phyloP scores from a whole-genome alignment of 2,329 filamentous ascomycete species.

The Ophiostoma piceae region DNA sequence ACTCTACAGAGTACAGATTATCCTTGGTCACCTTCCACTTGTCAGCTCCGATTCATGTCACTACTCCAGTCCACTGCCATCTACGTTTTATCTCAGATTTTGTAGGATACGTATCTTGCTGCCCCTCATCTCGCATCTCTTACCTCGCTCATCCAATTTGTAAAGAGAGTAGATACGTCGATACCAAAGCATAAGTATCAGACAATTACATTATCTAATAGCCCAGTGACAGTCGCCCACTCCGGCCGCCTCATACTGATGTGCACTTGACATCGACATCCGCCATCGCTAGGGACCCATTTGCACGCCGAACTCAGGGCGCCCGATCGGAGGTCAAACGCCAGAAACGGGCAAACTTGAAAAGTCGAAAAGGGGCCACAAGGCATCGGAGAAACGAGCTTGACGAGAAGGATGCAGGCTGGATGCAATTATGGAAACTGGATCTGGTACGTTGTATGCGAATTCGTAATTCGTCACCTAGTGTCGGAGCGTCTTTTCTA shows the following conservation, averaged over 20 bases:
- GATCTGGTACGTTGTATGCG: background rate
- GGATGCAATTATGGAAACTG: background rate
- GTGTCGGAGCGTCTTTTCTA: background rate
- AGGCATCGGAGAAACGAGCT: conserved; percentile 3
- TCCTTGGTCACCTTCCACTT: background rate
- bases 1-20: background rate
- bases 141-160: too few species aligned
- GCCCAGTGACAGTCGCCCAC: background rate
- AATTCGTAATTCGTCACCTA: background rate
- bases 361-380: background rate
- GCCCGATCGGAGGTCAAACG: background rate
- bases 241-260: background rate
- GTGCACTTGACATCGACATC: background rate
- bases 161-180: background rate
- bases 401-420: background rate
- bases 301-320: background rate
- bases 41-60: background rate
- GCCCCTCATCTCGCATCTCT: background rate
- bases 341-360: background rate
- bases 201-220: background rate
- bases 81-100: background rate
- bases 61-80: background rate
- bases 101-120: background rate
- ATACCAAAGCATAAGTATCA: background rate
- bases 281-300: background rate